Conservation (phyloP, 768 basidiomycete genomes). For the Suillus decipiens region DNA sequence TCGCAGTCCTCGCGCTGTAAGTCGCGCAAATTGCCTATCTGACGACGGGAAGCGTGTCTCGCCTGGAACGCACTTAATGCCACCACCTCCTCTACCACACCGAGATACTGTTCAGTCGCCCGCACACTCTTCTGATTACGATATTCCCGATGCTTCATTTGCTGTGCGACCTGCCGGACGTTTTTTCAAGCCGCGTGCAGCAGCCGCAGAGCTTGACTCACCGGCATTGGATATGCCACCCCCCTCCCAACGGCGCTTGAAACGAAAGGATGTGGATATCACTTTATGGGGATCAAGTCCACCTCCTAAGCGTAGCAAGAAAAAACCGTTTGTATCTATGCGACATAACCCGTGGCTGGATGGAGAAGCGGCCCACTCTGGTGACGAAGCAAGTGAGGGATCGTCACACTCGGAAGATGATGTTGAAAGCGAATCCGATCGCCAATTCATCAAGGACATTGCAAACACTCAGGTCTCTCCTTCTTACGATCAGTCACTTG, state of each 20-base stretch:
- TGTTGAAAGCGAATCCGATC: conserved; percentile 65
- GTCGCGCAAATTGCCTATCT: conserved; percentile 1
- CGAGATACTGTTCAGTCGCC: conserved; percentile 24
- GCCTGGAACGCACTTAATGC: conserved; percentile 28
- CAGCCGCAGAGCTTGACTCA: conserved; percentile 26
- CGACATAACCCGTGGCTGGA: conserved; percentile 55
- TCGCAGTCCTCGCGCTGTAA: conserved; percentile 1
- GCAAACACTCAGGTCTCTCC: conserved; percentile 67
- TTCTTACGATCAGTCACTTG: conserved; percentile 71
- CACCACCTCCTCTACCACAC: conserved; percentile 37
- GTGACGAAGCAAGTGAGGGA: conserved; percentile 73
- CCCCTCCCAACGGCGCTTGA: conserved; percentile 28
- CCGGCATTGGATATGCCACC: conserved; percentile 36
- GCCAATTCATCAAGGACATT: conserved; percentile 62
- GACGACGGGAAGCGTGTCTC: conserved; percentile 22
- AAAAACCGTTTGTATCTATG: conserved; percentile 35
- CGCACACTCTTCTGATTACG: conserved; percentile 22
- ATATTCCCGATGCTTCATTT: conserved; percentile 44
- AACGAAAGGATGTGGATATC: conserved; percentile 32
- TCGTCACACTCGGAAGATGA: conserved; percentile 54
- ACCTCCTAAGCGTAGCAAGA: conserved; percentile 18
- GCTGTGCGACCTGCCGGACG: conserved; percentile 43
- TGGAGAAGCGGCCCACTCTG: conserved; percentile 75
- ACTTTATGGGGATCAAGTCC: conserved; percentile 22
- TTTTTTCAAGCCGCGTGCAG: conserved; percentile 27